phyloP scores from a whole-genome alignment of 306 rosid genomes.

The Malus sylvestris region DNA sequence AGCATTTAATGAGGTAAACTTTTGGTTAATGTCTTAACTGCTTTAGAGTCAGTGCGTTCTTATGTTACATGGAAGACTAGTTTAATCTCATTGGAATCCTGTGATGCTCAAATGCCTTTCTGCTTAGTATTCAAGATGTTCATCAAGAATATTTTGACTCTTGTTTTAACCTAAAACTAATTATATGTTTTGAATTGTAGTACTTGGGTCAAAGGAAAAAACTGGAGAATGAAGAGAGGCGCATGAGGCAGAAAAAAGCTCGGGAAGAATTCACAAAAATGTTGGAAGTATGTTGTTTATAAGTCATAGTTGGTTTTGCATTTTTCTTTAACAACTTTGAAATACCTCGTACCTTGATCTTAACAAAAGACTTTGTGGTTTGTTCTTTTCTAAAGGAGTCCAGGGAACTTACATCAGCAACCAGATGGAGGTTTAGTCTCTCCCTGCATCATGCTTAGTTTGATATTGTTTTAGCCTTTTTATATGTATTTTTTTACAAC shows the following conservation, averaged over 20 bases:
- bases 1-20: conserved; percentile 93
- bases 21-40: conserved; percentile 11
- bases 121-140: background rate
- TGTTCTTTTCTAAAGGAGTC: conserved; percentile 61
- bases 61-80: background rate
- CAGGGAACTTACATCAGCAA: conserved; percentile 85
- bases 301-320: background rate
- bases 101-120: background rate
- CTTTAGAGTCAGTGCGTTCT: background rate
- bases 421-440: conserved; percentile 76
- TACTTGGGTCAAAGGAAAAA: conserved; percentile 96
- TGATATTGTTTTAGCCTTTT: conserved; percentile 1
- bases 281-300: conserved; percentile 77
- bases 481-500: background rate
- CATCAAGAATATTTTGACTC: background rate
- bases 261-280: conserved; percentile 92
- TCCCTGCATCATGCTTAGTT: conserved; percentile 11
- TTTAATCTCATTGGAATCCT: background rate
- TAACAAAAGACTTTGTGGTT: background rate
- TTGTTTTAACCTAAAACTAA: conserved; percentile 24
- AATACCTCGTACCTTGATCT: conserved; percentile 2
- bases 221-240: conserved; percentile 95
- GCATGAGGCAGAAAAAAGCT: conserved; percentile 89
- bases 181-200: conserved; percentile 35
- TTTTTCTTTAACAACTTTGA: background rate